These are phyloP conservation scores for Trametes elegans DNA, from an alignment of 768 basidiomycete genomes.

Conservation along the genomic window DNA sequence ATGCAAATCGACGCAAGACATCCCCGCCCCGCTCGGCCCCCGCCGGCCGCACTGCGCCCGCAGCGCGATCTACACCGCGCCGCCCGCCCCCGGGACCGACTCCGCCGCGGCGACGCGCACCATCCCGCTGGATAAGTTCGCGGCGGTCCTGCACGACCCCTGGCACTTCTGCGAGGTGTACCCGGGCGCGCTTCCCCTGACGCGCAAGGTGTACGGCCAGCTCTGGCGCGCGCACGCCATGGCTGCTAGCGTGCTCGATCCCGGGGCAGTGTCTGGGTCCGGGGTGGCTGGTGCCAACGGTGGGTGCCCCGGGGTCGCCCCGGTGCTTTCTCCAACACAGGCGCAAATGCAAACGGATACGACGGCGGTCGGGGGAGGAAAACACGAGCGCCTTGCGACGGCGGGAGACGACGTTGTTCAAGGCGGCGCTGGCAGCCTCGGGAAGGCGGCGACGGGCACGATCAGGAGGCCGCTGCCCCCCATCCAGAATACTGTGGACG, in stretches of 20 bases:
- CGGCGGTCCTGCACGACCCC: background rate
- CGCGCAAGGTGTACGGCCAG: background rate
- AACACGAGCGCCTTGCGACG: too few relatives aligned
- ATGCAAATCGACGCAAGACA: background rate
- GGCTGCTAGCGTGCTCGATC: background rate
- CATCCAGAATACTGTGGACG: too few relatives aligned
- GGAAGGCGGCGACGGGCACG: too few relatives aligned
- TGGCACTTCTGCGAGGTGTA: background rate
- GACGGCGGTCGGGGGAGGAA: too few relatives aligned
- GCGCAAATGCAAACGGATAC: too few relatives aligned
- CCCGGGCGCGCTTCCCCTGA: background rate
- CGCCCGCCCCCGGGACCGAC: background rate
- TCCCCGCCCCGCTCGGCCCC: background rate
- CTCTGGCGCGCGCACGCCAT: background rate
- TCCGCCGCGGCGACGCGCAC: background rate
- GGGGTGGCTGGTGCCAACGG: too few relatives aligned
- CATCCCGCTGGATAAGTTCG: background rate
- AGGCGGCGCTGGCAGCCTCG: too few relatives aligned
- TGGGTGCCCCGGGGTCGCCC: too few relatives aligned
- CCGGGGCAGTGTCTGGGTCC: too few relatives aligned
- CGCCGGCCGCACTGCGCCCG: background rate
- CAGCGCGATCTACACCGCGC: background rate
- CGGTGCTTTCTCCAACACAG: too few relatives aligned
- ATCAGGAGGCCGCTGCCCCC: too few relatives aligned
- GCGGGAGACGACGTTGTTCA: too few relatives aligned